Percentiles rank a stretch among this genome's conserved stretches.
Conservation (phyloP, 192 early-diverging fungal species). For the Podila verticillata region DNA sequence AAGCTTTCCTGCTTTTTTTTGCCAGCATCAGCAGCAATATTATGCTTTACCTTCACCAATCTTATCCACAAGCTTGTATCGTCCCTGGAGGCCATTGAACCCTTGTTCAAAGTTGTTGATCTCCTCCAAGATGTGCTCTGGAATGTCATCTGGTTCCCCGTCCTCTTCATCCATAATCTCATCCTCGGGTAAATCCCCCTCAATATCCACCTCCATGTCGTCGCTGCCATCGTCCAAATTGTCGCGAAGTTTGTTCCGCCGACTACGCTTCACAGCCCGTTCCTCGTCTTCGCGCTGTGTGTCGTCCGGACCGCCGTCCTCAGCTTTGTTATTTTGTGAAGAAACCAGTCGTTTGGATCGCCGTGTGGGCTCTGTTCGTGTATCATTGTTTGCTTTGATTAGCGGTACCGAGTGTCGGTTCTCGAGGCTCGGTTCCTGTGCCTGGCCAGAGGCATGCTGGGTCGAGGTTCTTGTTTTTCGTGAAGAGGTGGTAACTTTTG, state of each 20-base stretch:
- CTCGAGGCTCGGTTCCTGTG: too few species aligned
- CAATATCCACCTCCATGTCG: neutral
- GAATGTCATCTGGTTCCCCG: neutral
- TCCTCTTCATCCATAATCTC: constrained; percentile 9
- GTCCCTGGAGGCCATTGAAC: constrained; percentile 64
- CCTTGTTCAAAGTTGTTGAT: constrained; percentile 63
- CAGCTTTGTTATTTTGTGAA: neutral
- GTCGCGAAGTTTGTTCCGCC: neutral
- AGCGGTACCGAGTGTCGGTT: too few species aligned
- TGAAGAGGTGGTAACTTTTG: too few species aligned
- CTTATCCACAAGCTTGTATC: constrained; percentile 77
- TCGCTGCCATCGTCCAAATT: neutral
- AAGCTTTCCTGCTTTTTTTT: too few species aligned
- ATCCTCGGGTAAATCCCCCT: neutral
- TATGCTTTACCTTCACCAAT: constrained; percentile 79
- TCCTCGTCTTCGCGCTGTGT: neutral
- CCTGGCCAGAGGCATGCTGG: too few species aligned
- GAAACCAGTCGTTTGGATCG: neutral
- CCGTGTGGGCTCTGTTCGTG: too few species aligned
- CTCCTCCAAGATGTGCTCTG: constrained; percentile 61
- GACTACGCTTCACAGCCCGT: neutral
- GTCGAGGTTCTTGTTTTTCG: too few species aligned
- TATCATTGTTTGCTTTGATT: too few species aligned
- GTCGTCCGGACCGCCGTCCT: neutral
- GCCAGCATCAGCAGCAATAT: too few species aligned